Conservation (phyloP, 2,329 filamentous ascomycete species). For the Dothideomycetes sp. region DNA sequence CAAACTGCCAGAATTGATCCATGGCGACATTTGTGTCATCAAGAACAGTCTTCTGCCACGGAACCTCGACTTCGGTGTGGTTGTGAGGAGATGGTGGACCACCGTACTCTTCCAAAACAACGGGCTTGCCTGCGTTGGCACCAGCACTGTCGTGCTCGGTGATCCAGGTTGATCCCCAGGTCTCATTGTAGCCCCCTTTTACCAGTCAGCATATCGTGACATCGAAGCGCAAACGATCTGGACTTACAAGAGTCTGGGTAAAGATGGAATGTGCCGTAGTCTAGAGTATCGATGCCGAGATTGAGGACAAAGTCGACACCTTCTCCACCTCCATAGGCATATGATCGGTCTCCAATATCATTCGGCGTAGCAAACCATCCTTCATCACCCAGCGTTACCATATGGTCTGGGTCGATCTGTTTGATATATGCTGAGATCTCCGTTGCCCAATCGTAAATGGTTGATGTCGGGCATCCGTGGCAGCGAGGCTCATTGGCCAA, state of each 20-base stretch:
- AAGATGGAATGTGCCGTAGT: constrained; percentile 15
- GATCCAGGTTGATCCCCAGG: constrained; percentile 15
- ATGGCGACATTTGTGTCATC: constrained; percentile 9
- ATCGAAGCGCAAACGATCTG: not conserved
- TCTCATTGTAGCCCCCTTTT: constrained; percentile 1
- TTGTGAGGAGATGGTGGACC: constrained; percentile 9
- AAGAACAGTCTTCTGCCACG: constrained; percentile 14
- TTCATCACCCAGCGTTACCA: constrained; percentile 55
- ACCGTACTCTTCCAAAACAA: constrained; percentile 15
- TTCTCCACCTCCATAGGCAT: constrained; percentile 12
- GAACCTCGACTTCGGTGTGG: constrained; percentile 10
- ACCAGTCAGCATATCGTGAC: constrained; percentile 7
- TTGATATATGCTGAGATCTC: constrained; percentile 52
- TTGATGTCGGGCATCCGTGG: constrained; percentile 44
- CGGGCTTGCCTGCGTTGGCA: constrained; percentile 13
- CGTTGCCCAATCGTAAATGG: constrained; percentile 50
- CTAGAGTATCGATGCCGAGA: constrained; percentile 11
- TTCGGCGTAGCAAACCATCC: constrained; percentile 33
- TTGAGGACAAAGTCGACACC: constrained; percentile 14
- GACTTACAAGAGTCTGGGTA: constrained; percentile 14
- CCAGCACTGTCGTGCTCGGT: constrained; percentile 12
- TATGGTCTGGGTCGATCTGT: constrained; percentile 46
- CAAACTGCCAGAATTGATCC: constrained; percentile 17
- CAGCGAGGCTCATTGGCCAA: constrained; percentile 57
- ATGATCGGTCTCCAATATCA: constrained; percentile 22